Conservation (phyloP, 2,329 filamentous ascomycete genomes). For the Xylaria multiplex region DNA sequence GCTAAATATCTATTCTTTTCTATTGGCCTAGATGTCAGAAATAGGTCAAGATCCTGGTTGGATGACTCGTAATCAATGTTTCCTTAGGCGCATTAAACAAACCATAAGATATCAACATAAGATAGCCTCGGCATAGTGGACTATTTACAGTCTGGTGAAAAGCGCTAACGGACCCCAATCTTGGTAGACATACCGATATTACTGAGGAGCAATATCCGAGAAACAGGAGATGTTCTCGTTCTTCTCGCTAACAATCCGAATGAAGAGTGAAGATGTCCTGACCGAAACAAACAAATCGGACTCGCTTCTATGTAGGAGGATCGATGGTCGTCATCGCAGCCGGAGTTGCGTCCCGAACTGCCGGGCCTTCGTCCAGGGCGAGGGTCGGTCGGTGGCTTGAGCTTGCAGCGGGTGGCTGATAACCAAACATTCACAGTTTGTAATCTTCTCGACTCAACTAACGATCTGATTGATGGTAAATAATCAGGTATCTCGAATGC, state of each 20-base stretch:
- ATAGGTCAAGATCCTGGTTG: conserved; percentile 1
- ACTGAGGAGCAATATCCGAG: conserved; percentile 18
- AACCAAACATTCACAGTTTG: neutral
- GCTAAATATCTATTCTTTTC: conserved; percentile 1
- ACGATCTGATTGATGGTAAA: neutral
- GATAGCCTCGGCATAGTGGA: conserved; percentile 5
- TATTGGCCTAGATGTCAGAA: conserved; percentile 12
- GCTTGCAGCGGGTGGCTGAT: conserved; percentile 18
- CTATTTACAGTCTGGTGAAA: neutral
- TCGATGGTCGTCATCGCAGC: conserved; percentile 11
- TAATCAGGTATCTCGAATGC: neutral
- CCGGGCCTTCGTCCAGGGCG: conserved; percentile 21
- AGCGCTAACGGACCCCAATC: neutral
- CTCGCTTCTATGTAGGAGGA: neutral
- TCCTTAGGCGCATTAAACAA: conserved; percentile 8
- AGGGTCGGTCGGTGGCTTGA: conserved; percentile 5
- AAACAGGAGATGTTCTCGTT: conserved; percentile 8
- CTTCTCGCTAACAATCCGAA: conserved; percentile 7
- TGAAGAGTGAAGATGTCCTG: conserved; percentile 9
- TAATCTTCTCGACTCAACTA: neutral
- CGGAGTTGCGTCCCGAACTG: conserved; percentile 37
- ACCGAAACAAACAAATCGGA: neutral
- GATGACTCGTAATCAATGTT: conserved; percentile 6
- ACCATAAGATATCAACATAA: conserved; percentile 7
- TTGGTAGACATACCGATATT: conserved; percentile 15